phyloP scores from a whole-genome alignment of 1,139 yeast species.

The Hyphopichia pseudoburtonii region DNA sequence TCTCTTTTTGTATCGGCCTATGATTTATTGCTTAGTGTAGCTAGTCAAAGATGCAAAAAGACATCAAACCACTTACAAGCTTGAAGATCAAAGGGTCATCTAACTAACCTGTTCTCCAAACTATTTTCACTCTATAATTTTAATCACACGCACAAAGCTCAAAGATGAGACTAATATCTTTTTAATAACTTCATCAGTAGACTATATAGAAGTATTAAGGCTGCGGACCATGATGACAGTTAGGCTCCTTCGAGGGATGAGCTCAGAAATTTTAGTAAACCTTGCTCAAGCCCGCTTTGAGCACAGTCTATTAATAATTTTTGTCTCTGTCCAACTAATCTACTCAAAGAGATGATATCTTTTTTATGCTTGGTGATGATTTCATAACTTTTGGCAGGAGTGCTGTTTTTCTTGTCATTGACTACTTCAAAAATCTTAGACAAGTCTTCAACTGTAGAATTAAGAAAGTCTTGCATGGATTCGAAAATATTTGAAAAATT shows the following conservation, averaged over 20 bases:
- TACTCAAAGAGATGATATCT: constrained; percentile 50
- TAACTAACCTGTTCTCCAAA: too few relatives aligned
- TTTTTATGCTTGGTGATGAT: constrained; percentile 47
- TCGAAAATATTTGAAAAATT: constrained; percentile 64
- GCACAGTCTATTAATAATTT: constrained; percentile 54
- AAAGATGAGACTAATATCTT: too few relatives aligned
- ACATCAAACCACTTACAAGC: too few relatives aligned
- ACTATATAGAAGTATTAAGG: too few relatives aligned
- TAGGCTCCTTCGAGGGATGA: too few relatives aligned
- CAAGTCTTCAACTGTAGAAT: constrained; percentile 74
- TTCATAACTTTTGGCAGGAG: constrained; percentile 21
- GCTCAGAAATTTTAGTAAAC: constrained; percentile 17
- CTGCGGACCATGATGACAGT: too few relatives aligned
- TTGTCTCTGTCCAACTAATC: constrained; percentile 47
- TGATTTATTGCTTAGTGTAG: too few relatives aligned
- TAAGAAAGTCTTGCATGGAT: constrained; percentile 69
- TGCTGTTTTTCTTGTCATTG: constrained; percentile 42
- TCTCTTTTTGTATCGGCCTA: too few relatives aligned
- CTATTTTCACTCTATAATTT: too few relatives aligned
- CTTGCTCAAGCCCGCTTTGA: constrained; percentile 36
- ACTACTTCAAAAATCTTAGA: constrained; percentile 68
- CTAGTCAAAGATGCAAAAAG: too few relatives aligned
- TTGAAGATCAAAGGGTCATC: too few relatives aligned
- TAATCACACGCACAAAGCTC: too few relatives aligned
- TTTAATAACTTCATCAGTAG: background rate